Percentiles rank a stretch among this genome's conserved stretches.
Conservation (phyloP, 306 rosid species). For the Abrus pulchellus region DNA sequence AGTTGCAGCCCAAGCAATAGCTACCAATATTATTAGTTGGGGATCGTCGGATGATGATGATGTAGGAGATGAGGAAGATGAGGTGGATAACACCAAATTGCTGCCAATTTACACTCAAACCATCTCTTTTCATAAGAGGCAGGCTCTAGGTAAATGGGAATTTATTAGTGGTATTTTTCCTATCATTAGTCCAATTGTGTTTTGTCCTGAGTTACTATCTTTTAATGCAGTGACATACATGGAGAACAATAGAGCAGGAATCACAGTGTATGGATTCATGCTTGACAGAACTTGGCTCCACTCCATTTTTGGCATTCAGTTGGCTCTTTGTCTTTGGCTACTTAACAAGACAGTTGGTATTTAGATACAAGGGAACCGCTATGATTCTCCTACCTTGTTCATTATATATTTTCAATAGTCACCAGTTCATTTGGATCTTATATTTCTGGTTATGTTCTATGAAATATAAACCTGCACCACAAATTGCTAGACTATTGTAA, state of each 20-base stretch:
- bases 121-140: conserved; percentile 88
- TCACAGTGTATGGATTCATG: conserved; percentile 83
- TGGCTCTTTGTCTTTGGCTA: conserved; percentile 87
- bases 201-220: conserved; percentile 31
- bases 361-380: conserved; percentile 41
- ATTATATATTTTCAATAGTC: background rate
- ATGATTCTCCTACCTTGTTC: conserved; percentile 12
- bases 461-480: conserved; percentile 20
- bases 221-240: conserved; percentile 79
- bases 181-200: conserved; percentile 20
- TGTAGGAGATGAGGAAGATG: conserved; percentile 72
- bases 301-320: conserved; percentile 82
- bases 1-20: conserved; percentile 51
- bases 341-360: conserved; percentile 85
- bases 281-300: conserved; percentile 93
- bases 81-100: conserved; percentile 71
- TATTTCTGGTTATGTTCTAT: background rate
- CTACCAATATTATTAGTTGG: conserved; percentile 23
- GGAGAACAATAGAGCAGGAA: conserved; percentile 89
- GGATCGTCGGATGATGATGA: conserved; percentile 82
- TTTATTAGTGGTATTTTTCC: conserved; percentile 5
- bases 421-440: background rate
- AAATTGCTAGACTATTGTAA: conserved; percentile 14
- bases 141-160: conserved; percentile 75
- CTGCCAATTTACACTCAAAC: conserved; percentile 72